These are phyloP conservation scores for Calonectria multiphialidica DNA, from an alignment of 2,329 filamentous ascomycete genomes.

Conservation along the genomic window DNA sequence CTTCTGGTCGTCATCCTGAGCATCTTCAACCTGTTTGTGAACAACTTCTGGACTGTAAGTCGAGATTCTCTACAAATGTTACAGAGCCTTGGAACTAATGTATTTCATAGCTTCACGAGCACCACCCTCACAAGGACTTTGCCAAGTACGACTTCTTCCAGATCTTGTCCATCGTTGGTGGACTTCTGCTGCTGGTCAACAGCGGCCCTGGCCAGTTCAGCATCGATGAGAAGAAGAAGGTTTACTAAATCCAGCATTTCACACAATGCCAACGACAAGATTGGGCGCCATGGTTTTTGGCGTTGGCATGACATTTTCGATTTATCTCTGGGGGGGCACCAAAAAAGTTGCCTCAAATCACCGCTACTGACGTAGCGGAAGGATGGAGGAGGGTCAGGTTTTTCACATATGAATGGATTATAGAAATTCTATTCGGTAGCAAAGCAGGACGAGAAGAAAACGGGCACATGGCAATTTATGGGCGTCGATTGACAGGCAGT, in stretches of 20 bases:
- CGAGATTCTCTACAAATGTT: neutral
- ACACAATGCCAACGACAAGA: slow-evolving; percentile 1
- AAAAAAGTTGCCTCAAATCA: slow-evolving; percentile 22
- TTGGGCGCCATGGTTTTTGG: slow-evolving; percentile 19
- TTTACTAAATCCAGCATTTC: slow-evolving; percentile 74
- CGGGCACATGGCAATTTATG: neutral
- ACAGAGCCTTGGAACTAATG: slow-evolving; percentile 1
- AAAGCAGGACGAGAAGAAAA: slow-evolving; percentile 4
- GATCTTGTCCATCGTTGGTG: slow-evolving; percentile 97
- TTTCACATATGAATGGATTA: slow-evolving; percentile 22
- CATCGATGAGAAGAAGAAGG: slow-evolving; percentile 99
- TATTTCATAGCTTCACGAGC: slow-evolving; percentile 82
- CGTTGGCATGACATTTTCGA: slow-evolving; percentile 24
- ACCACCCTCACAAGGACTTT: slow-evolving; percentile 99
- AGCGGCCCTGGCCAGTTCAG: slow-evolving; percentile 98
- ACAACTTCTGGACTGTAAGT: slow-evolving; percentile 99
- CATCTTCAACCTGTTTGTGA: slow-evolving; percentile 96
- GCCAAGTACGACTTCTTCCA: slow-evolving; percentile 99
- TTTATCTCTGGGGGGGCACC: slow-evolving; percentile 20
- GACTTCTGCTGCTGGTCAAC: slow-evolving; percentile 96
- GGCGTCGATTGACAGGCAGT: neutral
- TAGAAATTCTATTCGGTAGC: slow-evolving; percentile 22
- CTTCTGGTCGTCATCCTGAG: slow-evolving; percentile 95
- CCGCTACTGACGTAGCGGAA: slow-evolving; percentile 5
- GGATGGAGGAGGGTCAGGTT: slow-evolving; percentile 16